These are phyloP conservation scores for Aspergillus homomorphus DNA, from an alignment of 495 filamentous ascomycete species.

Conservation along the genomic window DNA sequence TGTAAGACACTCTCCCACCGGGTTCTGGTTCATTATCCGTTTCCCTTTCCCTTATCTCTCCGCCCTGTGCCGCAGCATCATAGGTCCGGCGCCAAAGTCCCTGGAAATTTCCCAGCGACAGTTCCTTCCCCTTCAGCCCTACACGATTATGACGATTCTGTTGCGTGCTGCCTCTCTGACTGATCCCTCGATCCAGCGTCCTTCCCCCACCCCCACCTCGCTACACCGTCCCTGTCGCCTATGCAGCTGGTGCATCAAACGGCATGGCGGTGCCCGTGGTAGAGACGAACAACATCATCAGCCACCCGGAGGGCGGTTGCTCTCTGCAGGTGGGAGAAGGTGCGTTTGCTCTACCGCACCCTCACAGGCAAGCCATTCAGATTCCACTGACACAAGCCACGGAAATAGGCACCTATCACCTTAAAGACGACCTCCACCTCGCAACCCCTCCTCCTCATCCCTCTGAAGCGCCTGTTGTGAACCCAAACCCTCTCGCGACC, in stretches of 20 bases:
- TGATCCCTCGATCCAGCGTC: constrained; percentile 51
- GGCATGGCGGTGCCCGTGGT: constrained; percentile 67
- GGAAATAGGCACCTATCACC: constrained; percentile 72
- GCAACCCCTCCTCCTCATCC: constrained; percentile 95
- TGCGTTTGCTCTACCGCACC: constrained; percentile 24
- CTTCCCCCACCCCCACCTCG: constrained; percentile 81
- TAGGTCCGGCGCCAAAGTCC: neutral
- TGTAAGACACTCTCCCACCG: constrained; percentile 29
- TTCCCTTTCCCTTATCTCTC: constrained; percentile 7
- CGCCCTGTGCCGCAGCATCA: neutral
- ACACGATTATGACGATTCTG: constrained; percentile 5
- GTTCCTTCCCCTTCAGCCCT: constrained; percentile 4
- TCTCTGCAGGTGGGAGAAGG: constrained; percentile 92
- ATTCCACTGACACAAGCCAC: constrained; percentile 12
- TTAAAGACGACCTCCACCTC: constrained; percentile 85
- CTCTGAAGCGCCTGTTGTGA: constrained; percentile 79
- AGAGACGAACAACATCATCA: constrained; percentile 88
- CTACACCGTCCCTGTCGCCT: constrained; percentile 66
- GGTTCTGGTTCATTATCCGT: neutral
- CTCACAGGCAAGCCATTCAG: neutral
- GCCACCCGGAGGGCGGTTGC: constrained; percentile 65
- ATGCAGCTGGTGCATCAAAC: constrained; percentile 61
- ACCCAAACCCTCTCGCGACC: constrained; percentile 86
- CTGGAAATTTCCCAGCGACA: neutral
- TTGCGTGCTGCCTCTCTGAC: constrained; percentile 14